Evolutionary conservation across 495 filamentous ascomycete genomes (phyloP).

Genomic region (Tuber indicum): DNA sequence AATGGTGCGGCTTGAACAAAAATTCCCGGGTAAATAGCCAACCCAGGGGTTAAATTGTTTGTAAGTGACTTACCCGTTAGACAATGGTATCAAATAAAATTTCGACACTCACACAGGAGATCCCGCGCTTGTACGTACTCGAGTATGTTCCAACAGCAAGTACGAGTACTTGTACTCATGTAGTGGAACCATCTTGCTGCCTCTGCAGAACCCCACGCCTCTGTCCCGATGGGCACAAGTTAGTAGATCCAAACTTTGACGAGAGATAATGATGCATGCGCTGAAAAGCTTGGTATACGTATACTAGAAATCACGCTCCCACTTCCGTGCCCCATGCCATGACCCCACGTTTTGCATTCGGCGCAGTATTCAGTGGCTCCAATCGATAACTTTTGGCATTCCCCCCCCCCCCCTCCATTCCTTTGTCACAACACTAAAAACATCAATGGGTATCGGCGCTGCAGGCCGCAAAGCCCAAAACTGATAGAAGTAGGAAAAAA

Average conservation of each 20-base stretch:
- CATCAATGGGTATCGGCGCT: background rate
- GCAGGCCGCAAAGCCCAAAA: background rate
- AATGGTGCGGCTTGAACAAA: background rate
- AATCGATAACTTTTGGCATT: background rate
- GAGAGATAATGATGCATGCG: background rate
- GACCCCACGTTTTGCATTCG: background rate
- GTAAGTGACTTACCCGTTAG: background rate
- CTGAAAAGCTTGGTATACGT: background rate
- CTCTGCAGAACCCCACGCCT: background rate
- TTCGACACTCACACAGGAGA: background rate
- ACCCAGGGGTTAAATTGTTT: background rate
- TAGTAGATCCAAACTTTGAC: background rate
- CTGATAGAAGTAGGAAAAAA: background rate
- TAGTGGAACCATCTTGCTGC: background rate
- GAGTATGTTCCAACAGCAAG: background rate
- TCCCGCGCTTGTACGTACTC: background rate
- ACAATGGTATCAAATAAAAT: background rate
- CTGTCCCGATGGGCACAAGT: background rate
- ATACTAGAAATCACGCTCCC: background rate
- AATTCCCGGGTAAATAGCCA: background rate
- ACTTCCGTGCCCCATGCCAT: background rate
- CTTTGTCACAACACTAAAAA: background rate
- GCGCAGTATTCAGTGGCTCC: constrained; percentile 3
- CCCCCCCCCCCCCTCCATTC: background rate
- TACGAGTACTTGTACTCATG: background rate